These are phyloP conservation scores for Alternaria dauci DNA, from an alignment of 2,329 filamentous ascomycete species.

Conservation along the genomic window DNA sequence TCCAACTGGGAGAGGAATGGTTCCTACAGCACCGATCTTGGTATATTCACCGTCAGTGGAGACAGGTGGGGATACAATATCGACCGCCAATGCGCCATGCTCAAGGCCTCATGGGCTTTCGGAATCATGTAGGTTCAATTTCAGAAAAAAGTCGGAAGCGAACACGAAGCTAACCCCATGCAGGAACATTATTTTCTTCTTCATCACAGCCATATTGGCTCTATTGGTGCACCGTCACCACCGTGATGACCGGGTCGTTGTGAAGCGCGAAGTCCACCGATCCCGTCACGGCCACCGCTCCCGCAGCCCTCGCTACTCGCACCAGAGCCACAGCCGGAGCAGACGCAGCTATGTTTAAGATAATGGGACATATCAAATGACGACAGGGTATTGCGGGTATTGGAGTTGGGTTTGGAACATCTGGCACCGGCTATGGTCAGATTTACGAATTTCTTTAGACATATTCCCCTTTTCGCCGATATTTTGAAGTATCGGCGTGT, in stretches of 20 bases:
- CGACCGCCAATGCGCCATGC: slow-evolving; percentile 86
- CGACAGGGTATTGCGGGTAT: slow-evolving; percentile 2
- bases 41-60: slow-evolving; percentile 65
- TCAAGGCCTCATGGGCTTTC: slow-evolving; percentile 89
- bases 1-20: slow-evolving; percentile 61
- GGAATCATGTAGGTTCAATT: slow-evolving; percentile 75
- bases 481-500: slow-evolving; percentile 7
- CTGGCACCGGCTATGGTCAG: slow-evolving; percentile 5
- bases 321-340: slow-evolving; percentile 47
- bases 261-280: slow-evolving; percentile 61
- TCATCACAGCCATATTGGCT: slow-evolving; percentile 64
- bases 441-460: slow-evolving; percentile 32
- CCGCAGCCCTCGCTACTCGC: slow-evolving; percentile 48
- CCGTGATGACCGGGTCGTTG: slow-evolving; percentile 58
- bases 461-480: slow-evolving; percentile 17
- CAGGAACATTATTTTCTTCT: slow-evolving; percentile 52
- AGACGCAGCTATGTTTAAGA: slow-evolving; percentile 49
- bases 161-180: slow-evolving; percentile 30
- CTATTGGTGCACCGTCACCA: slow-evolving; percentile 61
- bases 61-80: slow-evolving; percentile 62
- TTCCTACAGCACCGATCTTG: slow-evolving; percentile 66
- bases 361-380: neutral
- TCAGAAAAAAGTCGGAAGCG: no score
- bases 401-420: slow-evolving; percentile 4
- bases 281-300: slow-evolving; percentile 55